Evolutionary conservation across 2,329 filamentous ascomycete genomes (phyloP).

Genomic region (Paracamarosporium sp.): DNA sequence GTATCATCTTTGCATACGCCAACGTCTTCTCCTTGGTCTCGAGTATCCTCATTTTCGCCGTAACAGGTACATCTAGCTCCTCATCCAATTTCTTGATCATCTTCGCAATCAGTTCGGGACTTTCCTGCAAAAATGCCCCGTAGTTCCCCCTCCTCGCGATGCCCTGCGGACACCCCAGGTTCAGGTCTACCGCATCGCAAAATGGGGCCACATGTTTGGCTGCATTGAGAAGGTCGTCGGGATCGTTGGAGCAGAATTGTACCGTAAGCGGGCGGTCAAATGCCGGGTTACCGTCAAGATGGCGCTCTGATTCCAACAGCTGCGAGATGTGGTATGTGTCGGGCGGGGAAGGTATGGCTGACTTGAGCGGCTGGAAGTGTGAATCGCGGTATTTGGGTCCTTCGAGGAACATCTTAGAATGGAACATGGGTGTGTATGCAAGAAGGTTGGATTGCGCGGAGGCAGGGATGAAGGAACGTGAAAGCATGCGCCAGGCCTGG

Average conservation of each 20-base stretch:
- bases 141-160: slow-evolving; percentile 92
- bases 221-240: slow-evolving; percentile 78
- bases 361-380: slow-evolving; percentile 76
- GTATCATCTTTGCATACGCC: slow-evolving; percentile 85
- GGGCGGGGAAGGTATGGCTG: slow-evolving; percentile 40
- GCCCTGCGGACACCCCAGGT: slow-evolving; percentile 94
- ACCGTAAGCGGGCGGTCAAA: slow-evolving; percentile 91
- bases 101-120: slow-evolving; percentile 81
- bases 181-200: slow-evolving; percentile 95
- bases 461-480: slow-evolving; percentile 83
- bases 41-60: slow-evolving; percentile 91
- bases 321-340: slow-evolving; percentile 44
- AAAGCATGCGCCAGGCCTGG: slow-evolving; percentile 96
- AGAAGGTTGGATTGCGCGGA: slow-evolving; percentile 68
- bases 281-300: slow-evolving; percentile 83
- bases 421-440: slow-evolving; percentile 95
- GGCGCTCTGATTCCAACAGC: slow-evolving; percentile 30
- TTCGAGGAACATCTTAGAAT: slow-evolving; percentile 86
- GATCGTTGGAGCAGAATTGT: slow-evolving; percentile 93
- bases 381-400: slow-evolving; percentile 76
- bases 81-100: slow-evolving; percentile 84
- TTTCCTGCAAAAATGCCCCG: slow-evolving; percentile 92
- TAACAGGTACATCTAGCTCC: slow-evolving; percentile 82
- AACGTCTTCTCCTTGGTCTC: slow-evolving; percentile 87
- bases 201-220: slow-evolving; percentile 81